phyloP scores from a whole-genome alignment of 306 rosid genomes.

The Comarum palustre region DNA sequence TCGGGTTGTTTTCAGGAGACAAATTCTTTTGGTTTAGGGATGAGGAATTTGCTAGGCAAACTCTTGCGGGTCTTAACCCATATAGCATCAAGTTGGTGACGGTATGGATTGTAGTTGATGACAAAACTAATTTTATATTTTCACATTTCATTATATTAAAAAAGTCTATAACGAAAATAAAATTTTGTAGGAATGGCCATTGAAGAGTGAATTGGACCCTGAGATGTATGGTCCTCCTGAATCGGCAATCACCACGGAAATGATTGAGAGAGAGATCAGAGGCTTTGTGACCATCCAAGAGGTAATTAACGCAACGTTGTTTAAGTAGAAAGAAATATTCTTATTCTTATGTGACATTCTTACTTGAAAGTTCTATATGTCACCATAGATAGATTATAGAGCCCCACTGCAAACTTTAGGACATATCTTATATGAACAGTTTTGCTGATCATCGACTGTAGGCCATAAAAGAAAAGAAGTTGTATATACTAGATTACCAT shows the following conservation, averaged over 20 bases:
- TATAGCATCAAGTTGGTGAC: conserved; percentile 60
- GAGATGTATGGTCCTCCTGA: conserved; percentile 60
- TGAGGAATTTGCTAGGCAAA: conserved; percentile 77
- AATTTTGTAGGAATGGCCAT: conserved; percentile 75
- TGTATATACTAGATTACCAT: conserved; percentile 78
- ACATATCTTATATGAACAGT: neutral
- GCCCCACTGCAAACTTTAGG: too few species aligned
- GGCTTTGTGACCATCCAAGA: conserved; percentile 47
- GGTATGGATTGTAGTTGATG: conserved; percentile 27
- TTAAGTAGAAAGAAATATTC: too few species aligned
- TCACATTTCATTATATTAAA: neutral
- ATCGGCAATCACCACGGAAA: conserved; percentile 60
- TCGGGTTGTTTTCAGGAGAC: conserved; percentile 48
- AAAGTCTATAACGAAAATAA: neutral
- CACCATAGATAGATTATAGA: too few species aligned
- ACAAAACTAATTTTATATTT: neutral
- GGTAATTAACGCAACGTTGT: too few species aligned
- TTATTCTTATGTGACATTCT: neutral
- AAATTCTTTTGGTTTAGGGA: conserved; percentile 87
- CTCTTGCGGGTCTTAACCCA: conserved; percentile 88
- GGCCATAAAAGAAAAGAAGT: conserved; percentile 64
- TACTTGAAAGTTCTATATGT: neutral
- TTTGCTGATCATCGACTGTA: conserved; percentile 10
- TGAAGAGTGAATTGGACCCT: conserved; percentile 74
- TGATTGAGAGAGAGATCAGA: conserved; percentile 51